phyloP scores from a whole-genome alignment of 495 filamentous ascomycete genomes.

The Usnea hakonensis region DNA sequence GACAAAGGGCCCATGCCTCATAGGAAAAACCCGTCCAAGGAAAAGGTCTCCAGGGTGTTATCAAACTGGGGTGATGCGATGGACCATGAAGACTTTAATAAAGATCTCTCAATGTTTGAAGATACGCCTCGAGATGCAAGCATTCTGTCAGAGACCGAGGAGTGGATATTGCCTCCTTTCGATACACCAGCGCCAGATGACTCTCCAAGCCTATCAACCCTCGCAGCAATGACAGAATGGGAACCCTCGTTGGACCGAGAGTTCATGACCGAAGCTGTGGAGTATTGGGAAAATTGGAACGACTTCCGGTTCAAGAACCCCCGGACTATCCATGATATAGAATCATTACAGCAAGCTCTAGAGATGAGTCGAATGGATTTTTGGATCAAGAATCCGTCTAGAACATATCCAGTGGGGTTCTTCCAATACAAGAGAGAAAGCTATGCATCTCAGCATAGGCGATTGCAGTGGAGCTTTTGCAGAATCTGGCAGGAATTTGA shows the following conservation, averaged over 20 bases:
- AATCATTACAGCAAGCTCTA: neutral
- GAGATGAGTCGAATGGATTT: neutral
- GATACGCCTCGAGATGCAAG: neutral
- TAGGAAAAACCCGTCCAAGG: neutral
- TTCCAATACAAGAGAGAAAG: neutral
- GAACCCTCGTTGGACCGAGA: neutral
- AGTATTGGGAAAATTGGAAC: neutral
- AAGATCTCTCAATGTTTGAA: neutral
- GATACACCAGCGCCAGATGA: neutral
- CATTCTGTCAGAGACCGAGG: neutral
- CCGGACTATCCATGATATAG: neutral
- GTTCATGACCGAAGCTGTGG: neutral
- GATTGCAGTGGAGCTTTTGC: neutral
- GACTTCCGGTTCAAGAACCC: neutral
- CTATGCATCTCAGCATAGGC: neutral
- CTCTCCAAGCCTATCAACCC: neutral
- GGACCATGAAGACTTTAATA: neutral
- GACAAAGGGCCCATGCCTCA: neutral
- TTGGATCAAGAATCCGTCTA: neutral
- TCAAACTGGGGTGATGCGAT: neutral
- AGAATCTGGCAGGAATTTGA: neutral
- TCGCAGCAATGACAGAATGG: neutral
- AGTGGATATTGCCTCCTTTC: neutral
- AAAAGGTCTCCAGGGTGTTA: neutral
- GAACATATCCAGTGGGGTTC: neutral